Conservation (phyloP, 208 protist species). For the Trypanosoma cruzi region DNA sequence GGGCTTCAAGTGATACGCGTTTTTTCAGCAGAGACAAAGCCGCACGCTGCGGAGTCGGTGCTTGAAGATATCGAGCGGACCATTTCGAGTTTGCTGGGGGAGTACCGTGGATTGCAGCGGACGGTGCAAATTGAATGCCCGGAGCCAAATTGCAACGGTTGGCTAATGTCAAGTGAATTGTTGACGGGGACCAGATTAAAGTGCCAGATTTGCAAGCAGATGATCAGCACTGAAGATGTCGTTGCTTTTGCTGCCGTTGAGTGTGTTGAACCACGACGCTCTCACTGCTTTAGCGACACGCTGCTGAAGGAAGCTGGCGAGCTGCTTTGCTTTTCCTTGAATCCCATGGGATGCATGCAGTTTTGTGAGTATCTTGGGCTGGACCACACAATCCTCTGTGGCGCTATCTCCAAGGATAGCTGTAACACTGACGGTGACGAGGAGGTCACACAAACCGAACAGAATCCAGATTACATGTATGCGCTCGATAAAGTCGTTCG, state of each 20-base stretch:
- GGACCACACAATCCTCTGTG: slow-evolving; percentile 31
- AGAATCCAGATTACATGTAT: slow-evolving; percentile 58
- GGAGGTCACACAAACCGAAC: too few relatives aligned
- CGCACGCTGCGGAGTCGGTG: slow-evolving; percentile 56
- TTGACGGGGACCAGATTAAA: slow-evolving; percentile 40
- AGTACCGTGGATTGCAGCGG: slow-evolving; percentile 76
- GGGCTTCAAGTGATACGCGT: slow-evolving; percentile 54
- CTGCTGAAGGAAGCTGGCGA: slow-evolving; percentile 60
- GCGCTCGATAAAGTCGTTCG: slow-evolving; percentile 83
- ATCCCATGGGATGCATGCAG: slow-evolving; percentile 42
- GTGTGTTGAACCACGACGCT: slow-evolving; percentile 29
- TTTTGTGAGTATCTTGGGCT: slow-evolving; percentile 75
- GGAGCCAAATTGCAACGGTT: slow-evolving; percentile 61
- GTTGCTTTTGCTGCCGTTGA: too few relatives aligned
- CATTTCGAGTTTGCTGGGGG: slow-evolving; percentile 49
- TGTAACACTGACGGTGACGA: slow-evolving; percentile 22
- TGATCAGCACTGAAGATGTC: slow-evolving; percentile 52
- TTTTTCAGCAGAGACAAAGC: slow-evolving; percentile 55
- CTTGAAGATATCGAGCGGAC: slow-evolving; percentile 61
- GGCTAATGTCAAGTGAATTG: slow-evolving; percentile 57
- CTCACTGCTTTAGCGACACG: slow-evolving; percentile 40
- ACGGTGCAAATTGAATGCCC: slow-evolving; percentile 65
- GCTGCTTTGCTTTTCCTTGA: slow-evolving; percentile 64
- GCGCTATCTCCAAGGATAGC: slow-evolving; percentile 6
- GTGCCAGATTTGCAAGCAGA: slow-evolving; percentile 56